Conservation (phyloP, 495 filamentous ascomycete genomes). For the Thozetella sp. region DNA sequence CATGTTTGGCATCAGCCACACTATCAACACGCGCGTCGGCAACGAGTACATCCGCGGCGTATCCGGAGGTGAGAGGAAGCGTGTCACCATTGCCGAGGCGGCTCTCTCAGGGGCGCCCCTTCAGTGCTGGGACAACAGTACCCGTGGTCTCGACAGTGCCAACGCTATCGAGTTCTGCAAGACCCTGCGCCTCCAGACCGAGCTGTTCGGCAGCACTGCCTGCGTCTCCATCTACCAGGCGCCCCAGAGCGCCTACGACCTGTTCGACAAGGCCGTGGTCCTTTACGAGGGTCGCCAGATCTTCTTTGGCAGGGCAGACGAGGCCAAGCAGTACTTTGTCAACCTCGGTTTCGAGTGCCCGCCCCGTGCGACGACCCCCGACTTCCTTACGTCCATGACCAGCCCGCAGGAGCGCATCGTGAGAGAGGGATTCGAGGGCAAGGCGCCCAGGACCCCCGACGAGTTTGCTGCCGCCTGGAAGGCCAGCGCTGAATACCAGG, state of each 20-base stretch:
- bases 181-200: conserved; percentile 65
- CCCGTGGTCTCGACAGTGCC: conserved; percentile 77
- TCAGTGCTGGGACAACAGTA: conserved; percentile 87
- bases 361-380: conserved; percentile 71
- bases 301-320: conserved; percentile 67
- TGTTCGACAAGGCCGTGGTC: conserved; percentile 78
- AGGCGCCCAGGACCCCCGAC: conserved; percentile 70
- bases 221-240: conserved; percentile 87
- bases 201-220: conserved; percentile 65
- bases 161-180: conserved; percentile 82
- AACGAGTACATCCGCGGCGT: conserved; percentile 82
- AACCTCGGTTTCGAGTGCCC: conserved; percentile 78
- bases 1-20: conserved; percentile 76
- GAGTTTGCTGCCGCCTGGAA: conserved; percentile 79
- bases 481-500: conserved; percentile 65
- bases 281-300: conserved; percentile 85
- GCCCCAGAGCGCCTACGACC: conserved; percentile 74
- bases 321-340: conserved; percentile 70
- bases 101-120: conserved; percentile 66
- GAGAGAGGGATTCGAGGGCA: conserved; percentile 64
- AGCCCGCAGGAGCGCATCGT: conserved; percentile 68
- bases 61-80: conserved; percentile 80
- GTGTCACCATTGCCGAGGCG: conserved; percentile 79
- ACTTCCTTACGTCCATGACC: conserved; percentile 82
- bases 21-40: conserved; percentile 75